Evolutionary conservation across 257 asterid species (phyloP).

Genomic region (Salvia rosmarinus): DNA sequence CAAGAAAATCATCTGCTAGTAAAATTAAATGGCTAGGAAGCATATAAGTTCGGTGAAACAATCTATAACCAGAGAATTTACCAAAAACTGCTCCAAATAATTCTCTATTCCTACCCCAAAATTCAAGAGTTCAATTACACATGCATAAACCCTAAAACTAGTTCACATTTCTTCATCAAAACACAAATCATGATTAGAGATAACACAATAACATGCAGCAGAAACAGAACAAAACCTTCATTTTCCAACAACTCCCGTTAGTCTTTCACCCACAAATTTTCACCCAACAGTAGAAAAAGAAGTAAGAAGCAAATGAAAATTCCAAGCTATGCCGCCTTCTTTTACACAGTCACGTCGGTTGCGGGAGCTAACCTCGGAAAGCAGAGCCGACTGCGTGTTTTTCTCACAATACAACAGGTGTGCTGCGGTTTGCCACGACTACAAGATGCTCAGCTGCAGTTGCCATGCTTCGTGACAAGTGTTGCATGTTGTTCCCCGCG

Average conservation of each 20-base stretch:
- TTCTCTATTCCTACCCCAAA: neutral
- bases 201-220: slow-evolving; percentile 13
- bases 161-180: neutral
- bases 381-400: slow-evolving; percentile 22
- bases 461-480: slow-evolving; percentile 34
- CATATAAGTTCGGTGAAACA: no score
- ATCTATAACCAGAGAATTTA: no score
- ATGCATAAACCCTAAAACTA: neutral
- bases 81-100: no score
- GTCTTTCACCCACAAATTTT: neutral
- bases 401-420: slow-evolving; percentile 36
- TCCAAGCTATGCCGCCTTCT: neutral
- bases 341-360: slow-evolving; percentile 18
- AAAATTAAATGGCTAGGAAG: no score
- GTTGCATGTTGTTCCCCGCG: slow-evolving; percentile 12
- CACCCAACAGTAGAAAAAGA: neutral
- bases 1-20: neutral
- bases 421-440: slow-evolving; percentile 45
- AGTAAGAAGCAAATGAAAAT: neutral
- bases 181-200: neutral
- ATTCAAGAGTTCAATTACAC: neutral
- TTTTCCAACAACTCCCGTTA: neutral
- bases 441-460: slow-evolving; percentile 32
- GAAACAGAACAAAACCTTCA: slow-evolving; percentile 40
- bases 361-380: slow-evolving; percentile 28